Base-by-base conservation (phyloP, 768 basidiomycete genomes). In the Lactarius psammicola region DNA sequence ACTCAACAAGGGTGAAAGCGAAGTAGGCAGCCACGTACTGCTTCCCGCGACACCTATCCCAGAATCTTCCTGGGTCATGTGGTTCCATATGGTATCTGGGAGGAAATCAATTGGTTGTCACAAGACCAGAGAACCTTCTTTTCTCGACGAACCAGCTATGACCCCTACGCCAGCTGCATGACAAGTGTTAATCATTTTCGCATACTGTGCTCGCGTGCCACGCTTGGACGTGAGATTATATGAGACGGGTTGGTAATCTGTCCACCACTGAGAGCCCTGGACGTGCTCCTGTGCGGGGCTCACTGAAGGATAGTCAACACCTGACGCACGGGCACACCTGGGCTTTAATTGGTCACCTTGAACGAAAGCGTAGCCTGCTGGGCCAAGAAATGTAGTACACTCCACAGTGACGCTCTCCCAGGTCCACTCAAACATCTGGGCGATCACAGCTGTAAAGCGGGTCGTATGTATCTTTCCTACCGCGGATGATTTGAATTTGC, bases 381-480 rank as follows among this genome's bases (percentile, higher is more conserved):
- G 87, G 1, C 88, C 87, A 49, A 89, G 79, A 71, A 87, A 89
- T 60, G 77, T 78, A 4, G 80, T 83, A 75, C 88, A 90, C 73
- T 90, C 88, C 2, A 80, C 71, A 0, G 86, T 87, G 55, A 90
- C 71, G 65, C 84, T 79, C 63, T 75, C 74, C 77, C 77, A 78
- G 13, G 72, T 80, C 87, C 88, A 89, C 71, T 87, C 80, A 70
- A 89, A 90, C 83, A 90, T 84, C 74, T 88, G 86, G 18, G 85
- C 80, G 71, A 89, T 87, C 66, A 88, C 85, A 2, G 74, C 76
- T 72, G 62, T 13, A 30, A 13, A 11, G 28, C 40, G 3, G 20
- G 13, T 31, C 9, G 20, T 58, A 56, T 44, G 57, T 1, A 36
- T 17, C 26, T 26, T 17, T 3, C 38, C 10, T 4, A 17, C 20